Conservation (phyloP, 1,139 yeast species). For the Casaregolazyma suthepensis region DNA sequence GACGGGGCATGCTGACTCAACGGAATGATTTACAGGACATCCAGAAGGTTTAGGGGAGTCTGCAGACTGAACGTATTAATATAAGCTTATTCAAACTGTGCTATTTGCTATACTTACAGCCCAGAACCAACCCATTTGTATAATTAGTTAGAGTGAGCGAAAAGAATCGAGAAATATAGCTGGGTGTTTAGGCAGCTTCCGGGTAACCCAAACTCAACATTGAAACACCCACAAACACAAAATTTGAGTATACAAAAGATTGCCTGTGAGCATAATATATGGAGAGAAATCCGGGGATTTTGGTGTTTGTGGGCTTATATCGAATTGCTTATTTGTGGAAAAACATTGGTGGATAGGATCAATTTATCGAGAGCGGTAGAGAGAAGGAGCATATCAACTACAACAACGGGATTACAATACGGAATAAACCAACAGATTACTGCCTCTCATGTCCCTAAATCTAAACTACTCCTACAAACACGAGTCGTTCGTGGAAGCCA, state of each 20-base stretch:
- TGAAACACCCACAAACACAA: background rate
- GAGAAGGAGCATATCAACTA: background rate
- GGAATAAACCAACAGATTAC: too few species aligned
- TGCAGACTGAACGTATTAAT: conserved; percentile 17
- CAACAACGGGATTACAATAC: background rate
- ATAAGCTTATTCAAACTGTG: background rate
- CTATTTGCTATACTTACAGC: conserved; percentile 11
- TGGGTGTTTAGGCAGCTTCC: background rate
- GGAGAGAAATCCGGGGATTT: background rate
- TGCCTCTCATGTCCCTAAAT: conserved; percentile 21
- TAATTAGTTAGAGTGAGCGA: background rate
- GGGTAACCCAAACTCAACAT: background rate
- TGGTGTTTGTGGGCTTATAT: background rate
- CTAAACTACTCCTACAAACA: conserved; percentile 23
- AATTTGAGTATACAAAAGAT: background rate
- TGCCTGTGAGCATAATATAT: background rate
- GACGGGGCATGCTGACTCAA: conserved; percentile 30
- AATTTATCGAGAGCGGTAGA: too few species aligned
- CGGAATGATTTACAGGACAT: conserved; percentile 11
- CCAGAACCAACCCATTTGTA: conserved; percentile 26
- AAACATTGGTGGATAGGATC: background rate
- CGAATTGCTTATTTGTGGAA: background rate
- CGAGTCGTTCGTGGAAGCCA: conserved; percentile 59
- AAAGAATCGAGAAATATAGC: background rate
- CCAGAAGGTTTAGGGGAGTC: conserved; percentile 41